These are phyloP conservation scores for Mikania micrantha DNA, from an alignment of 129 eudicot species.

Conservation along the genomic window DNA sequence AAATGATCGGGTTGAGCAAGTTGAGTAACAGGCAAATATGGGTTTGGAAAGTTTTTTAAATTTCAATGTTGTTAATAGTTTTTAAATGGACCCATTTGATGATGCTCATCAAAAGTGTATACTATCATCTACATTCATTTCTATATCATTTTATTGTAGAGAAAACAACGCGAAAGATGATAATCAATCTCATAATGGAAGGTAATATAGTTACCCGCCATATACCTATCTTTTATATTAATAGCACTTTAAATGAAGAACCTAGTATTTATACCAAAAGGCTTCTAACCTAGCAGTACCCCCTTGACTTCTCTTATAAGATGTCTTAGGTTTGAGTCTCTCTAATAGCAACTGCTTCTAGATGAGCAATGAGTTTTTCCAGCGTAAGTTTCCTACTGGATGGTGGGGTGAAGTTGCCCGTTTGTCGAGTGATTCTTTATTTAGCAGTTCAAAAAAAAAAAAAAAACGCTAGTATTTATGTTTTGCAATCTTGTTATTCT, in stretches of 20 bases:
- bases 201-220: constrained; percentile 31
- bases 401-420: too few relatives aligned
- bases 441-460: too few relatives aligned
- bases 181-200: constrained; percentile 74
- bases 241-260: background rate
- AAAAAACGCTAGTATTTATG: too few relatives aligned
- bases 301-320: too few relatives aligned
- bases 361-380: too few relatives aligned
- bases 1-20: background rate
- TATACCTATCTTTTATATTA: background rate
- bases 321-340: too few relatives aligned
- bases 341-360: too few relatives aligned
- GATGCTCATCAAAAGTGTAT: background rate
- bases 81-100: background rate
- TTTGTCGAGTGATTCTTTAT: too few relatives aligned
- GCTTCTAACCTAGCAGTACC: too few relatives aligned
- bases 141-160: constrained; percentile 32
- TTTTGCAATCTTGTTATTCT: background rate
- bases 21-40: background rate
- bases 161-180: constrained; percentile 62
- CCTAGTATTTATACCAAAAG: background rate
- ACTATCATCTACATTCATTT: constrained; percentile 6
- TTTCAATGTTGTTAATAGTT: background rate
- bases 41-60: background rate
- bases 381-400: too few relatives aligned